Conservation (phyloP, 192 early-diverging fungal genomes). For the Linnemannia exigua region DNA sequence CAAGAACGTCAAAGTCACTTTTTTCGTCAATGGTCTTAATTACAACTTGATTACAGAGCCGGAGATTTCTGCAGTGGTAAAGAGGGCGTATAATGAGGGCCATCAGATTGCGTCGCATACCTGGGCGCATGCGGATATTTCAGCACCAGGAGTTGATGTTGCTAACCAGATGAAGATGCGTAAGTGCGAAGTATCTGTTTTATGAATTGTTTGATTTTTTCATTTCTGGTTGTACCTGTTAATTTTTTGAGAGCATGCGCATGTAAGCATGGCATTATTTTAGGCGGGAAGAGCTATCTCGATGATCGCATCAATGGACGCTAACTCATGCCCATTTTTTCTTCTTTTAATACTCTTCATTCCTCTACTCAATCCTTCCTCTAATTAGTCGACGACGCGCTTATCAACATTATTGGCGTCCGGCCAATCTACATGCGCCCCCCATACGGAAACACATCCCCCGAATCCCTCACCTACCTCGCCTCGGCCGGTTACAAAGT, state of each 20-base stretch:
- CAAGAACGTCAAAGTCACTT: slow-evolving; percentile 47
- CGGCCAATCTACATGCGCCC: slow-evolving; percentile 66
- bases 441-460: slow-evolving; percentile 55
- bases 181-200: too few relatives aligned
- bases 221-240: background rate
- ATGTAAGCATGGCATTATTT: too few relatives aligned
- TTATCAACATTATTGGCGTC: slow-evolving; percentile 58
- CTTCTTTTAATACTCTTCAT: background rate
- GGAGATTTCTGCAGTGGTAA: slow-evolving; percentile 59
- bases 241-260: background rate
- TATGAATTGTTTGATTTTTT: too few relatives aligned
- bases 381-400: slow-evolving; percentile 27
- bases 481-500: slow-evolving; percentile 48
- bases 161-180: slow-evolving; percentile 25
- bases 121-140: slow-evolving; percentile 62
- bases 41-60: slow-evolving; percentile 38
- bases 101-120: slow-evolving; percentile 74
- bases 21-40: slow-evolving; percentile 56
- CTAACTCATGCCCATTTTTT: too few relatives aligned
- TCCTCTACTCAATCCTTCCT: background rate
- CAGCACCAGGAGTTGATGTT: slow-evolving; percentile 36
- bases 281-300: too few relatives aligned
- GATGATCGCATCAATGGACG: too few relatives aligned
- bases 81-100: slow-evolving; percentile 60
- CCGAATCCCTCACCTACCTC: slow-evolving; percentile 21